Evolutionary conservation across 2,329 filamentous ascomycete genomes (phyloP), one percentile per base, ranked within the genome.

Genomic region (Parastagonospora avenae): DNA sequence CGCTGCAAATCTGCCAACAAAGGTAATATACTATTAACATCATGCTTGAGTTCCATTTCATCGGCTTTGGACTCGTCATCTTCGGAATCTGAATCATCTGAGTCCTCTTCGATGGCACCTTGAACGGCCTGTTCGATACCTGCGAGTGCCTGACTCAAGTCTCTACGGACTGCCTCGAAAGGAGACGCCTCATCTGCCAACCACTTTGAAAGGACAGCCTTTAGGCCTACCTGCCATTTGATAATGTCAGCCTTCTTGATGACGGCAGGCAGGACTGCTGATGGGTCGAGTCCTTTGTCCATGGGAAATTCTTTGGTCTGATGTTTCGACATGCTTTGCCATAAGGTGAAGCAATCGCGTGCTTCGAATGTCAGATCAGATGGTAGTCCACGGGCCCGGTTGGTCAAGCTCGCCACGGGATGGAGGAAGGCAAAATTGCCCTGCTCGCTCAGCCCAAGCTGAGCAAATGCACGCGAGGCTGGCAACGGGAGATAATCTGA

Each of bases 361-460:
- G 89, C 82, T 65, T 92, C 89, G 1, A 93, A 76, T 24, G 76
- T 81, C 8, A 91, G 75, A 70, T 92, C 89, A 28, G 85, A 80
- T 0, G 90, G 83, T 14, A 88, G 82, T 0, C 82, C 84, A n/a
- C 83, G 79, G 32, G 80, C 82, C 31, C 81, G 79, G 55, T 89
- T 84, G 8, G 84, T 74, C 1, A 92, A 74, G 54, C 82, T 84
- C 4, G 81, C 80, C 12, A 91, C 76, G 0, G 89, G 89, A 66
- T 92, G 88, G 32, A 91, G 75, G 54, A 85, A 86, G 0, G 70
- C 68, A 62, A 90, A 85, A 10, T 77, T 78, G 2, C 72, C 64
- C 12, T 76, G 71, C 30, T 75, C 73, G 44, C 82, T 79, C 12
- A 85, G 67, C 39, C 78, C 82, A 28, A 81, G 71, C 16, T 75